phyloP scores from a whole-genome alignment of 129 eudicot species.

The Smallanthus sonchifolius region DNA sequence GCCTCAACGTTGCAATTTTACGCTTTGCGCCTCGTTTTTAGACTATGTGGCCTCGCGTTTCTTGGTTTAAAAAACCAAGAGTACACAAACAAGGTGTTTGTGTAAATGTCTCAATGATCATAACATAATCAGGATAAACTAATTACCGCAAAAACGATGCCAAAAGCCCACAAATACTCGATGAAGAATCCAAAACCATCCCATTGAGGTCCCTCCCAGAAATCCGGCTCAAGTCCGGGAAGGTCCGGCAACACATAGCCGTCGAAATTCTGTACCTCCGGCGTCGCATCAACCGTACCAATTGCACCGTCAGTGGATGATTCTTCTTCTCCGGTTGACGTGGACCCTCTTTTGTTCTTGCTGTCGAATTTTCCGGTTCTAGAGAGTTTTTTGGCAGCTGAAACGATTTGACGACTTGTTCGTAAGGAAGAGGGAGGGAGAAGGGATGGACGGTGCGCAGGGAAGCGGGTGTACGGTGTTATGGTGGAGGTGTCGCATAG shows the following conservation, averaged over 20 bases:
- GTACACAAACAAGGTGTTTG: neutral
- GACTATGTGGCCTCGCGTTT: too few relatives aligned
- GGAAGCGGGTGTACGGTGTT: slow-evolving; percentile 38
- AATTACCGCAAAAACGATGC: slow-evolving; percentile 79
- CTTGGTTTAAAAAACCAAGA: too few relatives aligned
- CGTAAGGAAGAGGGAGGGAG: slow-evolving; percentile 32
- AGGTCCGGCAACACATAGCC: slow-evolving; percentile 78
- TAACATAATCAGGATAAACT: neutral
- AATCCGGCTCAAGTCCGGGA: slow-evolving; percentile 67
- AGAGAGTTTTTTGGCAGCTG: slow-evolving; percentile 56
- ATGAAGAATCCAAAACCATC: slow-evolving; percentile 80
- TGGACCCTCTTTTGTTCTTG: slow-evolving; percentile 57
- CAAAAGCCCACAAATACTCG: slow-evolving; percentile 95
- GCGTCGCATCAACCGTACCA: slow-evolving; percentile 14
- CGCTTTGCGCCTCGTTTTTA: too few relatives aligned
- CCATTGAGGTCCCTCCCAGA: slow-evolving; percentile 97
- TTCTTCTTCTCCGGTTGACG: slow-evolving; percentile 47
- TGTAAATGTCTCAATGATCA: neutral
- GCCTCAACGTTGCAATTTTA: too few relatives aligned
- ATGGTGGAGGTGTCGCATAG: slow-evolving; percentile 39
- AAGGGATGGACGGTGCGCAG: slow-evolving; percentile 42
- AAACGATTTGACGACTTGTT: slow-evolving; percentile 36
- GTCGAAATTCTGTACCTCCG: slow-evolving; percentile 46
- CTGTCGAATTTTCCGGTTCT: slow-evolving; percentile 75
- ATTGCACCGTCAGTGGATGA: slow-evolving; percentile 3